Evolutionary conservation across 768 basidiomycete genomes (phyloP), one percentile per base, ranked within the genome.

Genomic region (Podaxis mareebaensis): DNA sequence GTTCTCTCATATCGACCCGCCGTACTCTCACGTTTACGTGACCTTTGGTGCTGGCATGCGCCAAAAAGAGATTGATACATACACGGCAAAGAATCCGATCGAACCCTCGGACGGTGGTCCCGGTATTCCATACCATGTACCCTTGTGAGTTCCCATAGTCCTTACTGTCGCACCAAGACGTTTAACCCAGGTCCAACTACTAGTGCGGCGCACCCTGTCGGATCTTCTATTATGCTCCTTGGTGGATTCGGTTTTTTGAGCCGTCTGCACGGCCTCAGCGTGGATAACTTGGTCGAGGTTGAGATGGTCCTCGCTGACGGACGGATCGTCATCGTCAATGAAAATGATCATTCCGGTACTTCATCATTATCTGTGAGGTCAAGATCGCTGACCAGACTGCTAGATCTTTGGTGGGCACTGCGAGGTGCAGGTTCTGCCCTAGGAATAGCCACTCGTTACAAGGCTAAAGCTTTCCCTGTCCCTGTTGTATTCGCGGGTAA

Each of bases 231-330:
- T 63, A 90, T 93, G 90, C 76, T 93, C 64, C 81, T 92, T 3
- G 94, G 92, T 17, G 95, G 95, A 1, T 96, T 96, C 69, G 95
- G 95, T 1, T 86, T 96, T 77, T 78, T 95, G 49, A 88, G 92
- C 57, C 83, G 95, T 57, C 75, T 94, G 67, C 85, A 89, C 65
- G 95, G 95, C 5, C 79, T 97, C 60, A 95, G 92, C 63, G 85
- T 95, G 71, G 95, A 98, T 73, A 93, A 91, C 71, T 77, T 96
- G 26, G 90, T 96, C 4, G 95, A 97, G 70, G 90, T 91, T 0
- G 95, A 98, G 75, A 88, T 95, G 76, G 95, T 97, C 2, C 81
- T 95, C 17, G 91, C 94, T 3, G 93, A 96, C 74, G 95, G 95
- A 4, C 78, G 86, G n/a, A 90, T 97, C 52, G 83, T 94, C 22